A percentile compares a stretch with the other conserved stretches of the same genome.
These are phyloP conservation scores for Deinandra increscens DNA, from an alignment of 129 eudicot genomes.

Conservation along the genomic window DNA sequence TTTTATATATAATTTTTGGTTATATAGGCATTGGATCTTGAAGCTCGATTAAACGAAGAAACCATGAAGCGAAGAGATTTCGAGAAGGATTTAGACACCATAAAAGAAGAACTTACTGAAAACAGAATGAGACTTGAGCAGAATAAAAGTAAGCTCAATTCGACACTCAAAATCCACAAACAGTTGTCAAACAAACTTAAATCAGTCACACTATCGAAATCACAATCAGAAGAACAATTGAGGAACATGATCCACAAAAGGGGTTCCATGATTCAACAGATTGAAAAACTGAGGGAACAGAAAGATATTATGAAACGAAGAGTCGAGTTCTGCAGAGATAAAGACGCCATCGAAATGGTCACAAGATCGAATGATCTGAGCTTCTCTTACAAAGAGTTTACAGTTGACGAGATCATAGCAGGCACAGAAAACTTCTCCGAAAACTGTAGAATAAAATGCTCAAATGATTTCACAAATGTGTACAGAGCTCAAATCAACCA, in stretches of 20 bases:
- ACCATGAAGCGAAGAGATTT: constrained; percentile 31
- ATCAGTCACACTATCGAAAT: constrained; percentile 42
- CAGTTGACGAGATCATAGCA: constrained; percentile 52
- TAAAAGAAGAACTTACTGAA: constrained; percentile 47
- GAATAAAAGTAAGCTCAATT: constrained; percentile 51
- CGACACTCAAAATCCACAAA: constrained; percentile 49
- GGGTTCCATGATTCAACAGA: constrained; percentile 53
- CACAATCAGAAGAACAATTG: constrained; percentile 43
- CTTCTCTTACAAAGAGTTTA: constrained; percentile 53
- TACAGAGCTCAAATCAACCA: constrained; percentile 60
- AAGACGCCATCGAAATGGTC: constrained; percentile 59
- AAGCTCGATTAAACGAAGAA: constrained; percentile 48
- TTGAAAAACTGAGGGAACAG: constrained; percentile 62
- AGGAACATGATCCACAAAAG: constrained; percentile 48
- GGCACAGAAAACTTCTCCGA: constrained; percentile 66
- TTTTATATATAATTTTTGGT: not conserved
- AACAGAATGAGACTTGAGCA: constrained; percentile 42
- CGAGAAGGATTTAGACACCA: constrained; percentile 44
- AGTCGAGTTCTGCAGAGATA: constrained; percentile 78
- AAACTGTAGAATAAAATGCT: constrained; percentile 44
- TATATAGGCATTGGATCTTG: constrained; percentile 53
- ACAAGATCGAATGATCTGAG: constrained; percentile 29
- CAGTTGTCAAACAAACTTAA: constrained; percentile 65
- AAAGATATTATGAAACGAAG: constrained; percentile 62
- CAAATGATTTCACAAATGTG: constrained; percentile 45